Evolutionary conservation across 805 yeast genomes (phyloP).

Genomic region (Saccharomycopsis sp.): DNA sequence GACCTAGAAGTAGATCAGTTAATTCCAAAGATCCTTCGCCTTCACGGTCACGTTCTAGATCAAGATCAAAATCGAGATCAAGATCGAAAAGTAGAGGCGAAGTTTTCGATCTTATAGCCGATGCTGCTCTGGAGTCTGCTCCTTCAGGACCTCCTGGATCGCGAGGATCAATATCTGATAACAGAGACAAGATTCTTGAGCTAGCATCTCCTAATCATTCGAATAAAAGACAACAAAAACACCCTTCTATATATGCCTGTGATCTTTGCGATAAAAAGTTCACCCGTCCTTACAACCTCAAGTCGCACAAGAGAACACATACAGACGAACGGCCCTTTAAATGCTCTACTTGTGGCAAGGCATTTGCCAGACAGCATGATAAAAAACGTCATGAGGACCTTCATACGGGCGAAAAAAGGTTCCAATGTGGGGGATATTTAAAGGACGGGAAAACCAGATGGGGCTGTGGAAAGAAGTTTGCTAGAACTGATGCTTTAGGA

Average conservation of each 20-base stretch:
- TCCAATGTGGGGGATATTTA: constrained; percentile 61
- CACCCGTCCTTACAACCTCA: constrained; percentile 88
- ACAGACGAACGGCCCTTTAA: constrained; percentile 76
- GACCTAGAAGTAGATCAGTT: constrained; percentile 23
- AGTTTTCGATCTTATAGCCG: background rate
- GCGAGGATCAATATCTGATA: constrained; percentile 5
- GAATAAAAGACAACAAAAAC: constrained; percentile 55
- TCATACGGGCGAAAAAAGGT: constrained; percentile 71
- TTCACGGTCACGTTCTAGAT: constrained; percentile 26
- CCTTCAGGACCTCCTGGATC: background rate
- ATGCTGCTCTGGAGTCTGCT: background rate
- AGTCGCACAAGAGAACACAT: constrained; percentile 87
- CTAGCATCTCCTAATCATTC: constrained; percentile 53
- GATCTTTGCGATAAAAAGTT: constrained; percentile 78
- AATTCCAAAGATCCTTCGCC: constrained; percentile 14
- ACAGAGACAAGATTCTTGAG: constrained; percentile 51
- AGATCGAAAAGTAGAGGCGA: constrained; percentile 9
- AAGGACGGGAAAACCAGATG: constrained; percentile 48
- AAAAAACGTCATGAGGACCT: constrained; percentile 68
- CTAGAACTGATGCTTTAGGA: constrained; percentile 71
- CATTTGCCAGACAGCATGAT: constrained; percentile 77
- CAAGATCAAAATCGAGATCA: constrained; percentile 31
- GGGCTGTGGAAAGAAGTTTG: constrained; percentile 81
- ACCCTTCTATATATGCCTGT: constrained; percentile 72
- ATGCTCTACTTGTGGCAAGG: constrained; percentile 70